A percentile compares a stretch with the other conserved stretches of the same genome.
Evolutionary conservation across 2,329 filamentous ascomycete genomes (phyloP).

Genomic region (Gaeumannomyces tritici): DNA sequence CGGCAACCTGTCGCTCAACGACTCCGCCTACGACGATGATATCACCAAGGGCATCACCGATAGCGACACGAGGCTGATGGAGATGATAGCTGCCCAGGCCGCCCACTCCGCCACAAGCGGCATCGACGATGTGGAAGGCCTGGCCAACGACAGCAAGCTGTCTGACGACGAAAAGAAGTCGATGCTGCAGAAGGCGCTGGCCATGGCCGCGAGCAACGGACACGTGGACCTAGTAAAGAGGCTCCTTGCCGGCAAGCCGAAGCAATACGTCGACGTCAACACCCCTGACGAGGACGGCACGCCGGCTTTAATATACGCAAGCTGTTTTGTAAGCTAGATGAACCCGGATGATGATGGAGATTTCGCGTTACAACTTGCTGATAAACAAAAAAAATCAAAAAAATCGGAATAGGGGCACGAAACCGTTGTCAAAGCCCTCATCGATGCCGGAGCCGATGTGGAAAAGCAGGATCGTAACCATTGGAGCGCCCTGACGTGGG

Average conservation of each 20-base stretch:
- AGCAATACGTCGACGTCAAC: slow-evolving; percentile 73
- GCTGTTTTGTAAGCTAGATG: slow-evolving; percentile 70
- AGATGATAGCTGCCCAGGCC: slow-evolving; percentile 94
- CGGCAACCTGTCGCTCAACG: slow-evolving; percentile 70
- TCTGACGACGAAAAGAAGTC: slow-evolving; percentile 68
- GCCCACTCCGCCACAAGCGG: slow-evolving; percentile 58
- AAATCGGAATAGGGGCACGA: slow-evolving; percentile 61
- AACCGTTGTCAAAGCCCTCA: slow-evolving; percentile 71
- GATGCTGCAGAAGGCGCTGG: slow-evolving; percentile 76
- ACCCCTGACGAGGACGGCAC: slow-evolving; percentile 89
- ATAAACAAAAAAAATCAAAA: background rate
- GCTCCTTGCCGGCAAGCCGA: slow-evolving; percentile 66
- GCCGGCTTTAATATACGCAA: slow-evolving; percentile 92
- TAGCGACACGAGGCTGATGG: slow-evolving; percentile 80
- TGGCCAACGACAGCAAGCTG: slow-evolving; percentile 65
- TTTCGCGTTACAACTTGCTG: background rate
- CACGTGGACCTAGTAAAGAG: slow-evolving; percentile 73
- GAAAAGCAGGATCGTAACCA: slow-evolving; percentile 93
- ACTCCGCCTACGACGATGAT: slow-evolving; percentile 63
- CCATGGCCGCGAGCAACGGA: slow-evolving; percentile 94
- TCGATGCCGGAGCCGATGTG: slow-evolving; percentile 79
- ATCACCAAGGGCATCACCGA: slow-evolving; percentile 50
- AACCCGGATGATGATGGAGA: slow-evolving; percentile 7
- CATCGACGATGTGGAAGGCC: slow-evolving; percentile 61
- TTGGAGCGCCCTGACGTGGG: slow-evolving; percentile 99